Conservation (phyloP, 176 grass and related monocot species). For the Hsuehochloa calcarea region DNA sequence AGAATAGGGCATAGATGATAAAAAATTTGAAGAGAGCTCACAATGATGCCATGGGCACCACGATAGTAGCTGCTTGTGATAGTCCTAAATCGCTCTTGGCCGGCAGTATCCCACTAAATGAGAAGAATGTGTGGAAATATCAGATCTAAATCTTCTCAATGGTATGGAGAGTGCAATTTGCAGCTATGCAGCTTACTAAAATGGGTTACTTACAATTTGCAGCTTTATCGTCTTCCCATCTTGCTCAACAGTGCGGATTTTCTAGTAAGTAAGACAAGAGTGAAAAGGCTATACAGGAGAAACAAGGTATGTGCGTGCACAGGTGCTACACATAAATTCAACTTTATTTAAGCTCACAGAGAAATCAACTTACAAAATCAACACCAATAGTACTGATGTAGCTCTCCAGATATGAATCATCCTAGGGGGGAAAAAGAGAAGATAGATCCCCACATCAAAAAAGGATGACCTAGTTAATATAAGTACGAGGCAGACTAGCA, state of each 20-base stretch:
- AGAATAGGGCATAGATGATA: neutral
- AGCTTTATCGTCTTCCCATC: slow-evolving; percentile 89
- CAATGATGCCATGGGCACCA: slow-evolving; percentile 73
- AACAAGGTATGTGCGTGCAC: neutral
- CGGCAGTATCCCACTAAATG: slow-evolving; percentile 78
- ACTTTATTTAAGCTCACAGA: neutral
- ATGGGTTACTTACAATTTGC: slow-evolving; percentile 57
- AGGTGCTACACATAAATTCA: neutral
- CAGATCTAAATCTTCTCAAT: slow-evolving; percentile 1
- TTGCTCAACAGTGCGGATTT: slow-evolving; percentile 80
- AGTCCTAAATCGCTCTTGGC: slow-evolving; percentile 72
- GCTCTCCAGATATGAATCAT: slow-evolving; percentile 82
- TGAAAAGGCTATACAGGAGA: neutral
- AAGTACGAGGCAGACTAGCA: neutral
- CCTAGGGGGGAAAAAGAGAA: slow-evolving; percentile 39
- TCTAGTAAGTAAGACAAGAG: slow-evolving; percentile 38
- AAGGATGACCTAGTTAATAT: neutral
- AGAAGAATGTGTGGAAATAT: neutral
- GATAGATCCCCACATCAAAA: slow-evolving; percentile 11
- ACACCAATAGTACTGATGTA: slow-evolving; percentile 88
- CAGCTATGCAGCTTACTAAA: neutral
- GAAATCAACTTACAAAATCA: slow-evolving; percentile 68
- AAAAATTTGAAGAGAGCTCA: slow-evolving; percentile 20
- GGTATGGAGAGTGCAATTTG: neutral
- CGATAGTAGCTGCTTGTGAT: slow-evolving; percentile 82